Evolutionary conservation across 2,329 filamentous ascomycete species (phyloP).

Genomic region (Oidium heveae): DNA sequence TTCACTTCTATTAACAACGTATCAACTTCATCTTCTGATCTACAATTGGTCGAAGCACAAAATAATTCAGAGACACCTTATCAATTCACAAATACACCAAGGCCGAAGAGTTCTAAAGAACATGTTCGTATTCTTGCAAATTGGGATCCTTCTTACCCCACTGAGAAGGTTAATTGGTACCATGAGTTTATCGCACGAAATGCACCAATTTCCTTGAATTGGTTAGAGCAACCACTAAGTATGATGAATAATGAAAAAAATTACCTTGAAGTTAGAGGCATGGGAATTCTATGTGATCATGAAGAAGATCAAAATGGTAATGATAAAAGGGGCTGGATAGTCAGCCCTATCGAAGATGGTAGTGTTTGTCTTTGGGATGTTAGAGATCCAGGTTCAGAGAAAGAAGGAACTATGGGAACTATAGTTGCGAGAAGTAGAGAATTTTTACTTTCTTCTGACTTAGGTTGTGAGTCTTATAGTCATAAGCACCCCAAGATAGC

Average conservation of each 20-base stretch:
- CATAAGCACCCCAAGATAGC: conserved; percentile 33
- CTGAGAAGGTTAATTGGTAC: conserved; percentile 60
- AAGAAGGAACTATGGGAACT: conserved; percentile 27
- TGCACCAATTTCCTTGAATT: conserved; percentile 46
- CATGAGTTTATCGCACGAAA: conserved; percentile 68
- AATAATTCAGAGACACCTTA: conserved; percentile 11
- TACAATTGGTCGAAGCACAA: conserved; percentile 8
- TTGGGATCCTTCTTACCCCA: conserved; percentile 58
- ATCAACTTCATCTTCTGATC: conserved; percentile 15
- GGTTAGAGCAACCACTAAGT: conserved; percentile 41
- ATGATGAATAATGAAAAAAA: conserved; percentile 19
- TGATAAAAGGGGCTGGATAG: conserved; percentile 22
- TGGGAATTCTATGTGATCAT: conserved; percentile 38
- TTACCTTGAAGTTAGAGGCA: conserved; percentile 42
- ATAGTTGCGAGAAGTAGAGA: conserved; percentile 39
- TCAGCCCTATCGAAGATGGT: conserved; percentile 65
- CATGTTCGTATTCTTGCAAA: conserved; percentile 39
- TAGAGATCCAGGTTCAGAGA: conserved; percentile 18
- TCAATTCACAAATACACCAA: conserved; percentile 6
- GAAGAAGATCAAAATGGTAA: conserved; percentile 9
- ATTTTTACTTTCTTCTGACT: conserved; percentile 38
- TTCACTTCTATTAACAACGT: conserved; percentile 15
- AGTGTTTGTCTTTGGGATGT: conserved; percentile 75
- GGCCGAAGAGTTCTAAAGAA: conserved; percentile 14
- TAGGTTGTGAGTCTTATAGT: conserved; percentile 19